Evolutionary conservation across 352 stramenopile genomes (phyloP), one percentile per base, ranked within the genome.

Genomic region (Hyaloperonospora brassicae): DNA sequence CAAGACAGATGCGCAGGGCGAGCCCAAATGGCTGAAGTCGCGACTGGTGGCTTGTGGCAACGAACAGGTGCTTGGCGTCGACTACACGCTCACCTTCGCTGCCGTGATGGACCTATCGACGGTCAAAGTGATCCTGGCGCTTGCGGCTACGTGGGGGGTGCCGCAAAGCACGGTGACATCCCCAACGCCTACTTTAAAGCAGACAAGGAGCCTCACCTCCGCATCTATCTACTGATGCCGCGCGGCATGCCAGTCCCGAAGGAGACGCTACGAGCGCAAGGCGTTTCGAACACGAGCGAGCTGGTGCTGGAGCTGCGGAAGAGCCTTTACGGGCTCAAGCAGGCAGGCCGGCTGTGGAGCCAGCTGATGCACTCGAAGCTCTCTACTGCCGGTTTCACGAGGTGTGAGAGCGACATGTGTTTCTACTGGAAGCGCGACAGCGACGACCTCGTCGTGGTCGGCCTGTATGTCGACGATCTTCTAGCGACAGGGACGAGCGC

Each of bases 391-490:
- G 54, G 55, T 1, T 74, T 70, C 27, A 31, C 6, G 0, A 35
- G 23, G 3, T 55, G 55, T 23, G 36, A 57, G 1, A 61, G 53
- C 2, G 57, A 72, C 39, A 49, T 62, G 25, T 78, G 62, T 47
- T 9, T 78, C 0, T 74, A 65, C 34, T 68, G 27, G 41, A 40
- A 61, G 38, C 38, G 38, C 21, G 6, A 14, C 13, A 6, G 48
- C 31, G 7, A 17, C 2, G 11, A 52, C 27, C 13, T 57, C 1
- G 34, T 53, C 0, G n/a, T 70, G 1, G 55, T 66, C 0, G 65
- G 60, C 0, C 40, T 55, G 1, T 72, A 73, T 41, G 57, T 72
- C 0, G 59, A 73, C 13, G 70, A 75, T 12, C 9, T 75, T 0
- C 35, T 75, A 0, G 55, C 59, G 0, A 72, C 56, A 0, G 56